These are phyloP conservation scores for Floccularia luteovirens DNA, from an alignment of 768 basidiomycete genomes.

Conservation along the genomic window DNA sequence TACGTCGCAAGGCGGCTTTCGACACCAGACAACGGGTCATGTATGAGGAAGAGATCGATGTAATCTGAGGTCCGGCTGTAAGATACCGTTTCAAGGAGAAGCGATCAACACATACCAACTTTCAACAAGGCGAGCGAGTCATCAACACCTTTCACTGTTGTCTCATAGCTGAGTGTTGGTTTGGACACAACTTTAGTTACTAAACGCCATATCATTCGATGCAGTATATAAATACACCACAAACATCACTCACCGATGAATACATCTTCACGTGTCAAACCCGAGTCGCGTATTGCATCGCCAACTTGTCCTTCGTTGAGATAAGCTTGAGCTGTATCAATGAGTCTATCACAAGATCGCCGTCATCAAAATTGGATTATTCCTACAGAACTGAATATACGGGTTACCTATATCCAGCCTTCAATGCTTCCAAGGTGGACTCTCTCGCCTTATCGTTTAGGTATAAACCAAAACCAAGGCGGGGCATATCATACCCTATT, in stretches of 20 bases:
- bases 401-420: conserved; percentile 46
- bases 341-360: no score
- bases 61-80: conserved; percentile 17
- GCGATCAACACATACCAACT: conserved; percentile 39
- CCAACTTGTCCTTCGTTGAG: conserved; percentile 45
- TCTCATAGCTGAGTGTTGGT: conserved; percentile 59
- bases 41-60: conserved; percentile 69
- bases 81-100: background rate
- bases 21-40: conserved; percentile 63
- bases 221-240: background rate
- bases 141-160: conserved; percentile 49
- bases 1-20: conserved; percentile 65
- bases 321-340: conserved; percentile 55
- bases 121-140: conserved; percentile 50
- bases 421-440: conserved; percentile 46
- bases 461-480: conserved; percentile 57
- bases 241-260: conserved; percentile 51
- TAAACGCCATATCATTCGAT: conserved; percentile 15
- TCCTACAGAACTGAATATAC: no score
- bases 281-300: conserved; percentile 38
- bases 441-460: conserved; percentile 40
- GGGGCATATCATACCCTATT: conserved; percentile 45
- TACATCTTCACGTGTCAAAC: conserved; percentile 36
- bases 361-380: no score
- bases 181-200: conserved; percentile 60